Percentiles rank a stretch among this genome's conserved stretches.
Evolutionary conservation across 805 yeast genomes (phyloP).

Genomic region (Candida montana): DNA sequence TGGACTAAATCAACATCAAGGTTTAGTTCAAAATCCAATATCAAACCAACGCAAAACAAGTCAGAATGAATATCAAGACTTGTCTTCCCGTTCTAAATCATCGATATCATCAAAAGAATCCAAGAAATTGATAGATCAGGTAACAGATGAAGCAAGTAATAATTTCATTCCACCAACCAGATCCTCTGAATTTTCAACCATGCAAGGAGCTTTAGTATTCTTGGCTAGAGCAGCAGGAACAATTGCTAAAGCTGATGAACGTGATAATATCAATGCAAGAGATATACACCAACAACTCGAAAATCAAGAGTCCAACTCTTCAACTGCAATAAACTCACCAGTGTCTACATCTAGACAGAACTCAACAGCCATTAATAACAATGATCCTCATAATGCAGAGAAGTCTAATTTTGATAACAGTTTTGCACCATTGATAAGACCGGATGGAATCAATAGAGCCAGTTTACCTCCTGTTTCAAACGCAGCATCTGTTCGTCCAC

Average conservation of each 20-base stretch:
- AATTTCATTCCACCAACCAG: conserved; percentile 16
- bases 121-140: conserved; percentile 10
- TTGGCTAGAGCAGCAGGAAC: conserved; percentile 77
- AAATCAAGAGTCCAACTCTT: conserved; percentile 18
- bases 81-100: background rate
- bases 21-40: too few species aligned
- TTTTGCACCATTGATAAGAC: conserved; percentile 23
- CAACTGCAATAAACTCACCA: conserved; percentile 7
- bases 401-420: conserved; percentile 1
- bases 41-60: too few species aligned
- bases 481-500: conserved; percentile 28
- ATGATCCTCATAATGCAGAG: background rate
- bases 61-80: too few species aligned
- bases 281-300: conserved; percentile 45
- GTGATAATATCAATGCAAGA: conserved; percentile 54
- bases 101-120: background rate
- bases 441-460: conserved; percentile 19
- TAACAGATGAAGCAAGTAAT: conserved; percentile 11
- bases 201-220: conserved; percentile 62
- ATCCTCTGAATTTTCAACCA: conserved; percentile 27
- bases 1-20: background rate
- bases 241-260: conserved; percentile 61
- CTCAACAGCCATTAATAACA: conserved; percentile 3
- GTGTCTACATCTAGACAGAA: conserved; percentile 7
- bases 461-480: conserved; percentile 29